Percentiles rank a stretch among this genome's conserved stretches.
These are phyloP conservation scores for Tulasnella sp. DNA, from an alignment of 768 basidiomycete species.

Conservation along the genomic window DNA sequence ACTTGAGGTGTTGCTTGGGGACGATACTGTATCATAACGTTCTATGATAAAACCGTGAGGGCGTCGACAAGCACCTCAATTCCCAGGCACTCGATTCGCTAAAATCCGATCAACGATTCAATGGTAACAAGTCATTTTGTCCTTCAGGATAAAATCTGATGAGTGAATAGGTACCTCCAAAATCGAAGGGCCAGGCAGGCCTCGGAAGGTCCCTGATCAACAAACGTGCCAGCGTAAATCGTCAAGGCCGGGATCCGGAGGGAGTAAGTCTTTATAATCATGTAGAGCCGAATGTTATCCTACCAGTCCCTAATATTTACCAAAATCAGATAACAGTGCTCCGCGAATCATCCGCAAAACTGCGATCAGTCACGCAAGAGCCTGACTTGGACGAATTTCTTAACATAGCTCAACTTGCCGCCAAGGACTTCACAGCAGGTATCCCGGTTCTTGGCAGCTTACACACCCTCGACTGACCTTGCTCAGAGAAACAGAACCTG, in stretches of 20 bases:
- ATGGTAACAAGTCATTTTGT: no score
- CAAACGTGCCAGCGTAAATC: slow-evolving; percentile 66
- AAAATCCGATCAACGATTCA: no score
- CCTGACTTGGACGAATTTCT: slow-evolving; percentile 91
- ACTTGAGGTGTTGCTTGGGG: no score
- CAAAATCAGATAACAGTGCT: slow-evolving; percentile 66
- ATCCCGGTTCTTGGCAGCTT: slow-evolving; percentile 18
- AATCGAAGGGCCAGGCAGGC: slow-evolving; percentile 36
- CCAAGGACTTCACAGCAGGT: slow-evolving; percentile 94
- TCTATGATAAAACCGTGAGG: no score
- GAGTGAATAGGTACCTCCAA: slow-evolving; percentile 18
- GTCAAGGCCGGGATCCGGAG: slow-evolving; percentile 44
- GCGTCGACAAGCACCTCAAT: no score
- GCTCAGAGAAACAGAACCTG: slow-evolving; percentile 55
- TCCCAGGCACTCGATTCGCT: no score
- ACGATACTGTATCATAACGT: no score
- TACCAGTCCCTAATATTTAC: background rate
- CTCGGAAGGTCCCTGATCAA: slow-evolving; percentile 95
- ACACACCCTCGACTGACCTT: background rate
- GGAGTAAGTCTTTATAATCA: slow-evolving; percentile 38
- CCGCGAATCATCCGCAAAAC: slow-evolving; percentile 43
- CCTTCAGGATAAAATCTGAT: no score
- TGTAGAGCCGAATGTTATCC: background rate
- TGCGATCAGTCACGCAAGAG: slow-evolving; percentile 93
- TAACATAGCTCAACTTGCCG: slow-evolving; percentile 87